Base-by-base conservation (phyloP, 1,139 yeast genomes). In the Candida frijolesensis region DNA sequence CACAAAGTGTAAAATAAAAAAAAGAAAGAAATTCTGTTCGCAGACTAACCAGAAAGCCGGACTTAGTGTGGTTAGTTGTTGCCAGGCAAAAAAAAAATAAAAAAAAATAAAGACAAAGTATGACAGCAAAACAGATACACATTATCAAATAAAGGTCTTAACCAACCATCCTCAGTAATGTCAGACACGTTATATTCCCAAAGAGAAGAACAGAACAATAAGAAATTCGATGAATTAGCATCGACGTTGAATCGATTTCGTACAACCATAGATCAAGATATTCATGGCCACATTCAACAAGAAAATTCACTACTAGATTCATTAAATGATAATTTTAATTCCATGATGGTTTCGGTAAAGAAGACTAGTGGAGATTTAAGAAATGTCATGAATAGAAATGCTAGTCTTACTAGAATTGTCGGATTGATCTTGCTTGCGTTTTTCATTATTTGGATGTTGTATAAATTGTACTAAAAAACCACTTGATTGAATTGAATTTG, bases 301-400 rank as follows among this genome's bases (percentile, higher is more conserved):
- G 80, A 76, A 54, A 65, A 63, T 53, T 74, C 70, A 69, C 65
- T 84, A 33, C 72, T 91, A 49, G 87, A 84, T 59, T 69, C 75
- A 19, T 65, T 87, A 42, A 76, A 79, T 49, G 82, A 82, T 54
- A 79, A 87, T 44, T 83, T 92, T 67, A 78, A 84, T 53, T 72
- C 78, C 39, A 68, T 90, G 60, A 74, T 83, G 68, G 75, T 74
- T 16, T 83, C 80, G 60, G 81, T 92, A 14, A 83, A 80, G 56
- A 71, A 84, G 53, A 83, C 96, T 0, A 84, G 96, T 30, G 72
- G 80, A 2, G 83, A 87, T 47, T 77, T 92, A 42, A 71, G 87
- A 30, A 79, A 62, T 3, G 80, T 76, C 1, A 73, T 76, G 79
- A 70, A 66, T 48, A 59, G 80, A 54, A 76, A 76, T 53, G 70